Conservation (phyloP, 331 rosid species). For the Pyrus hybrid region DNA sequence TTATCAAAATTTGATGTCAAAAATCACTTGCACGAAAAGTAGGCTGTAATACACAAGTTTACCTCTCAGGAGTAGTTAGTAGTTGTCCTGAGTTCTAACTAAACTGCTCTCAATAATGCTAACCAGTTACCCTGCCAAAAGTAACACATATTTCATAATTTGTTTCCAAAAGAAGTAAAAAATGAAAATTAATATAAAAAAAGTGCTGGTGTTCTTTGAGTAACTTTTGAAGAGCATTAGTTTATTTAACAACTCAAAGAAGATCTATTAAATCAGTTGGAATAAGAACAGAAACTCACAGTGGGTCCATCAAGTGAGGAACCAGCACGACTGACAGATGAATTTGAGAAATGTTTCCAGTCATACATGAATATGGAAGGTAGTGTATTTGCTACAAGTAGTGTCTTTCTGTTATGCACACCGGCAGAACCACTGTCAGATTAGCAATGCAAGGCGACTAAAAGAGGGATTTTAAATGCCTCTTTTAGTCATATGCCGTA, state of each 20-base stretch:
- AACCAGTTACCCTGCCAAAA: conserved; percentile 5
- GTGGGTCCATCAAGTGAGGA: neutral
- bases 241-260: neutral
- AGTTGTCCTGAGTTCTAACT: neutral
- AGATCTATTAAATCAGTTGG: neutral
- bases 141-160: neutral
- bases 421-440: neutral
- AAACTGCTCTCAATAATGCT: neutral
- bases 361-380: neutral
- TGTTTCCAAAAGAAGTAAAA: neutral
- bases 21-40: neutral
- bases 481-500: no score
- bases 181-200: neutral
- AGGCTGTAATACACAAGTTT: neutral
- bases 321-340: neutral
- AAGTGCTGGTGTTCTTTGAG: neutral
- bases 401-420: neutral
- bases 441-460: no score
- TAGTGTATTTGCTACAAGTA: neutral
- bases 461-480: no score
- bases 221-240: neutral
- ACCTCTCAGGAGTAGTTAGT: neutral
- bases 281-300: conserved; percentile 1
- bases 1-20: neutral
- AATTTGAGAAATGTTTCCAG: neutral